Evolutionary conservation across 768 basidiomycete genomes (phyloP).

Genomic region (Phylloporus rhodoxanthus): DNA sequence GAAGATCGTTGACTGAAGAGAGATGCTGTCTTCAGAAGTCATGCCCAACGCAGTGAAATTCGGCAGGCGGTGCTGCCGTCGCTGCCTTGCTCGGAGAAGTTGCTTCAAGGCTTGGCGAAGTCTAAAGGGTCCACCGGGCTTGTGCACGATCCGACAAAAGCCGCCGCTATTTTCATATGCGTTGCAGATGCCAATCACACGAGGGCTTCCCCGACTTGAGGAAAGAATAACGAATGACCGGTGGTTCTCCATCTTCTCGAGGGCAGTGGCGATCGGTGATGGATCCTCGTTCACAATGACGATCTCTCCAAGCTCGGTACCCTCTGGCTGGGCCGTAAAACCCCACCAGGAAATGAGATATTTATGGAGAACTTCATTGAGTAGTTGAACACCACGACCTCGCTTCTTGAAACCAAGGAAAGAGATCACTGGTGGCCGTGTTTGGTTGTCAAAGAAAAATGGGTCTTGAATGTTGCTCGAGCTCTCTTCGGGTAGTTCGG

Average conservation of each 20-base stretch:
- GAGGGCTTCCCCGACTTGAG: conserved; percentile 59
- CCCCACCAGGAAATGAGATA: conserved; percentile 78
- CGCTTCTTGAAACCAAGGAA: conserved; percentile 65
- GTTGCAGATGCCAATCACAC: conserved; percentile 54
- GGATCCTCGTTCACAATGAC: conserved; percentile 79
- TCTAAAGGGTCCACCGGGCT: conserved; percentile 80
- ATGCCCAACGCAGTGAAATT: conserved; percentile 16
- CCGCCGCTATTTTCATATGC: conserved; percentile 79
- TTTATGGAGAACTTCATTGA: conserved; percentile 53
- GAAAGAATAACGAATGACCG: conserved; percentile 76
- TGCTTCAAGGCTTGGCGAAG: conserved; percentile 60
- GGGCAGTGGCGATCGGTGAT: conserved; percentile 49
- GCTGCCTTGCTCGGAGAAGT: conserved; percentile 28
- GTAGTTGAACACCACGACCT: conserved; percentile 62
- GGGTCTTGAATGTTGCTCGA: conserved; percentile 39
- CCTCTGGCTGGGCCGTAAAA: conserved; percentile 43
- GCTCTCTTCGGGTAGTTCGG: conserved; percentile 48
- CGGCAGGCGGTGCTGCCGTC: conserved; percentile 23
- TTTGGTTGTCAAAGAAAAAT: conserved; percentile 39
- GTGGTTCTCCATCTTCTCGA: conserved; percentile 47
- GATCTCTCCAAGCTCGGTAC: conserved; percentile 56
- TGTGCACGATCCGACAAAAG: conserved; percentile 83
- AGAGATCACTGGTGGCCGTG: conserved; percentile 48
- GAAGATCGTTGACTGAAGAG: conserved; percentile 26
- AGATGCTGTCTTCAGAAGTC: conserved; percentile 23